Conservation (phyloP, 257 asterid species). For the Capsicum baccatum region DNA sequence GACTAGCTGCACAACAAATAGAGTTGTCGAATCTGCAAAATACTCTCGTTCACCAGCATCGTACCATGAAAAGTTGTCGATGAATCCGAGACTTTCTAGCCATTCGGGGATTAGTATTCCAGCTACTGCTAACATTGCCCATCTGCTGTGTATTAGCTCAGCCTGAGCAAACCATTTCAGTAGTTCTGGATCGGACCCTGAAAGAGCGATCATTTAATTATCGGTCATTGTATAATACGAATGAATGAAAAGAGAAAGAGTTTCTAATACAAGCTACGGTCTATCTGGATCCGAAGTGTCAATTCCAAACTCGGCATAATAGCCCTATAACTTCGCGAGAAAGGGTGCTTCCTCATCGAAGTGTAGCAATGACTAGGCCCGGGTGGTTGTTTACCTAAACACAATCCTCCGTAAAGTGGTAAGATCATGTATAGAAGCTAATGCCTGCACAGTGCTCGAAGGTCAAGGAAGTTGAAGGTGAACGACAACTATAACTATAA, state of each 20-base stretch:
- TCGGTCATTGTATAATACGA: background rate
- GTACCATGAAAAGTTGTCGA: slow-evolving; percentile 76
- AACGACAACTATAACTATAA: background rate
- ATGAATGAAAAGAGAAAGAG: background rate
- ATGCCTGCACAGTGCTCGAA: background rate
- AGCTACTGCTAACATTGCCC: slow-evolving; percentile 90
- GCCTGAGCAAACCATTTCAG: slow-evolving; percentile 93
- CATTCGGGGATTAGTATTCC: slow-evolving; percentile 86
- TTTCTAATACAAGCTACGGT: background rate
- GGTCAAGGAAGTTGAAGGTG: background rate
- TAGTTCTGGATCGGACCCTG: slow-evolving; percentile 83
- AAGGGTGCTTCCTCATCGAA: background rate
- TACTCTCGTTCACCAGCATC: slow-evolving; percentile 77
- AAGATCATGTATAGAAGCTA: background rate
- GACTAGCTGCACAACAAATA: slow-evolving; percentile 60
- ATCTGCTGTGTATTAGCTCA: slow-evolving; percentile 73
- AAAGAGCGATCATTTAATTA: background rate
- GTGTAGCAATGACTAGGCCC: background rate
- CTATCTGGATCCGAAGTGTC: background rate
- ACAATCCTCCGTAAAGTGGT: background rate
- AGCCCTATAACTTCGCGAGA: background rate
- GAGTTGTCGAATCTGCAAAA: slow-evolving; percentile 72
- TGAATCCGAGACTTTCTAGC: slow-evolving; percentile 76
- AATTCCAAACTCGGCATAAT: background rate
- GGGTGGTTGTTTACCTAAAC: background rate